Evolutionary conservation across 768 basidiomycete genomes (phyloP).

Genomic region (Mycena indigotica): DNA sequence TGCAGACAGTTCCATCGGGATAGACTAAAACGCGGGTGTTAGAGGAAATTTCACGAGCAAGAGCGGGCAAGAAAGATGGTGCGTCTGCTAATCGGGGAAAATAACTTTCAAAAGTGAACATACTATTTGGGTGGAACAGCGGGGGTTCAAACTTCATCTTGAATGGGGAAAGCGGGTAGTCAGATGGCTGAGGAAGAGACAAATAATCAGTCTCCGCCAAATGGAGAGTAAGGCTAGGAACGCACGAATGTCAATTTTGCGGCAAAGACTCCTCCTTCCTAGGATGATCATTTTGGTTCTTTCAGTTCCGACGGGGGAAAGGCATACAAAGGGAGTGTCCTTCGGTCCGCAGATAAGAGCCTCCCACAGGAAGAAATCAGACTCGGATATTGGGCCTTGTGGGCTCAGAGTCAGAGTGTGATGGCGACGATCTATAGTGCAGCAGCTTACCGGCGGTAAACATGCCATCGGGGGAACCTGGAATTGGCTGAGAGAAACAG

Average conservation of each 20-base stretch:
- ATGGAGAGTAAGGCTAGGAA: conserved; percentile 20
- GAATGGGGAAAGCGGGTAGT: conserved; percentile 98
- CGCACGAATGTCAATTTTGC: conserved; percentile 91
- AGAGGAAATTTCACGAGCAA: conserved; percentile 10
- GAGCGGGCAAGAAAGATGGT: neutral
- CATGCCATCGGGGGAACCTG: conserved; percentile 91
- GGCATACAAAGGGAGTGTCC: conserved; percentile 88
- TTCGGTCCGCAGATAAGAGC: conserved; percentile 92
- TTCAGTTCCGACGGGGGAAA: neutral
- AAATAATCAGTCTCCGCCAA: conserved; percentile 2
- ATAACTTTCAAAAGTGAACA: conserved; percentile 29
- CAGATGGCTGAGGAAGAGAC: conserved; percentile 59
- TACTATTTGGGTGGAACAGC: conserved; percentile 96
- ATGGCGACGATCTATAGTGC: neutral
- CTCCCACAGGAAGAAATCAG: conserved; percentile 96
- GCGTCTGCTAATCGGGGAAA: neutral
- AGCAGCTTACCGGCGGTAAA: conserved; percentile 77
- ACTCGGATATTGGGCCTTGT: conserved; percentile 84
- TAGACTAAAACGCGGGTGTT: conserved; percentile 66
- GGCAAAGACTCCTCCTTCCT: conserved; percentile 95
- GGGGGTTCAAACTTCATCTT: conserved; percentile 99
- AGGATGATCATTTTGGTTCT: conserved; percentile 6
- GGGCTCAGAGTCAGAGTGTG: too few species aligned
- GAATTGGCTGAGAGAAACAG: neutral
- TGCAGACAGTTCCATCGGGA: conserved; percentile 94